Conservation (phyloP, 1,139 yeast genomes). For the Geotrichum siamense region DNA sequence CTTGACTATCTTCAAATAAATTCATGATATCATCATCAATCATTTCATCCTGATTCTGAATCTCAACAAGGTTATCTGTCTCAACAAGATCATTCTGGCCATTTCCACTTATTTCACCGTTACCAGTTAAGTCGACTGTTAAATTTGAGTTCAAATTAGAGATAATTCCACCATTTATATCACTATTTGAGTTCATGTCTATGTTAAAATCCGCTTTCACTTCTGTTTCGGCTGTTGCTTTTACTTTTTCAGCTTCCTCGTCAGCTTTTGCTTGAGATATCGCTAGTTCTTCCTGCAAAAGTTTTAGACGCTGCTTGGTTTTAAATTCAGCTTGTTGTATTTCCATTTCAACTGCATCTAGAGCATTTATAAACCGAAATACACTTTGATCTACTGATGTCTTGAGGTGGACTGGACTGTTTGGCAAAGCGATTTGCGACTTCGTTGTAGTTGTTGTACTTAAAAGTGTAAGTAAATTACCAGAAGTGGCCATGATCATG, state of each 20-base stretch:
- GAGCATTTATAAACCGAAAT: slow-evolving; percentile 9
- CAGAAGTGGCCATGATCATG: slow-evolving; percentile 10
- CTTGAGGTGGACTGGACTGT: slow-evolving; percentile 13
- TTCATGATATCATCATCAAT: slow-evolving; percentile 4
- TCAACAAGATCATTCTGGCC: background rate
- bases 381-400: slow-evolving; percentile 13
- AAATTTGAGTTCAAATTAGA: too few relatives aligned
- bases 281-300: background rate
- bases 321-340: slow-evolving; percentile 9
- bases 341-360: slow-evolving; percentile 15
- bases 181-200: too few relatives aligned
- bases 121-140: background rate
- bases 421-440: slow-evolving; percentile 12
- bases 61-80: background rate
- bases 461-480: slow-evolving; percentile 14
- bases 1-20: background rate
- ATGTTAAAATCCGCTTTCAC: background rate
- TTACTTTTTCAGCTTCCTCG: background rate
- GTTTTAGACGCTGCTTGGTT: background rate
- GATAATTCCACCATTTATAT: too few relatives aligned
- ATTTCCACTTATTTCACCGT: background rate
- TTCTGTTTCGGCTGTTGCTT: background rate
- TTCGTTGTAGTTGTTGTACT: slow-evolving; percentile 9
- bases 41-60: background rate
- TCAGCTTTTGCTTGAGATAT: background rate